Conservation (phyloP, 345 rosid genomes). For the Sisymbrium irio region DNA sequence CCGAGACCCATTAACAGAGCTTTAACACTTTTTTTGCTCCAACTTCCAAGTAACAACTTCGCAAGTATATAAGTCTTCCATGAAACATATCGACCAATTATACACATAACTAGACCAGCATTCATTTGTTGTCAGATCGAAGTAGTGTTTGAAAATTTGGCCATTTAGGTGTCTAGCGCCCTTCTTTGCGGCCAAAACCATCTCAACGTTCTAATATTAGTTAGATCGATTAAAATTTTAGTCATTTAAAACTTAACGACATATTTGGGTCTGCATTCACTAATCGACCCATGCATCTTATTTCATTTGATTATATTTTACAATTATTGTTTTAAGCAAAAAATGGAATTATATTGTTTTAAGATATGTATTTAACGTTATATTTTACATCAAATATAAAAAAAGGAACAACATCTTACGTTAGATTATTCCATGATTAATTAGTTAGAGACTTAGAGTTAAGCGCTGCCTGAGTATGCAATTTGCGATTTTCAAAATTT, state of each 20-base stretch:
- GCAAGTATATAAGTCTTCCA: neutral
- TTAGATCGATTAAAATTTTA: too few species aligned
- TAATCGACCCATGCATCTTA: neutral
- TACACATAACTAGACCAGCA: neutral
- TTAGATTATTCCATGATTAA: neutral
- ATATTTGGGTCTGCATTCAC: neutral
- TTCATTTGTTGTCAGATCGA: neutral
- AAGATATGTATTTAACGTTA: too few species aligned
- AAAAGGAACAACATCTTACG: neutral
- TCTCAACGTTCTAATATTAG: too few species aligned
- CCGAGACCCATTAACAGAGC: neutral
- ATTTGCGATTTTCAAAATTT: neutral
- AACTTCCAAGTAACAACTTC: neutral
- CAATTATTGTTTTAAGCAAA: too few species aligned
- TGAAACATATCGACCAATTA: neutral
- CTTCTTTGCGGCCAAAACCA: too few species aligned
- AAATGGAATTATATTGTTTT: too few species aligned
- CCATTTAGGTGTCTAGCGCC: neutral
- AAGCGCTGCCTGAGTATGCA: neutral
- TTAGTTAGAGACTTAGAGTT: neutral
- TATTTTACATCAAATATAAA: neutral
- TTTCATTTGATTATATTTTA: neutral
- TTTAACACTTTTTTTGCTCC: neutral
- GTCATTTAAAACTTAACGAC: too few species aligned
- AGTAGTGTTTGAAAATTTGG: too few species aligned